Conservation (phyloP, 2,329 filamentous ascomycete genomes). For the Venturia asperata region DNA sequence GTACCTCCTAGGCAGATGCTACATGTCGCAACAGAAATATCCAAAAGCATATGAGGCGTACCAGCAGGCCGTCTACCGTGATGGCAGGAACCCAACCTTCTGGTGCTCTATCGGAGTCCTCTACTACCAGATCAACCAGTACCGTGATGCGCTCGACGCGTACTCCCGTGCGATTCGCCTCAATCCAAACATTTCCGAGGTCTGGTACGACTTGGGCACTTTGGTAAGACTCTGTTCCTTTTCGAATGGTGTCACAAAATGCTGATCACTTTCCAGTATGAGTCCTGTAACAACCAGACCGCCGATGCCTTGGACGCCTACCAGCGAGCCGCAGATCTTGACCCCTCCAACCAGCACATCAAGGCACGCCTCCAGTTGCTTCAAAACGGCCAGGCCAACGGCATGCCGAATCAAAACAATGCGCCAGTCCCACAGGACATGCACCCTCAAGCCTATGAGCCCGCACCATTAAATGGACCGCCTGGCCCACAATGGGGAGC, state of each 20-base stretch:
- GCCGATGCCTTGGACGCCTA: conserved; percentile 94
- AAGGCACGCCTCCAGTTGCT: conserved; percentile 88
- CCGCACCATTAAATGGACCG: conserved; percentile 71
- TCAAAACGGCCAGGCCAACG: conserved; percentile 66
- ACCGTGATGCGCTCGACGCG: conserved; percentile 92
- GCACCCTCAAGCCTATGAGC: conserved; percentile 88
- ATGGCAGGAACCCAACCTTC: conserved; percentile 95
- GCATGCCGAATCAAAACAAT: conserved; percentile 61
- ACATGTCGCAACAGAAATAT: conserved; percentile 99
- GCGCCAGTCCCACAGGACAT: conserved; percentile 93
- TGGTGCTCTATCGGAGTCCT: conserved; percentile 99
- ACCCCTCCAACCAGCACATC: conserved; percentile 89
- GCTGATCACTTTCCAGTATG: conserved; percentile 58
- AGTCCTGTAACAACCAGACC: conserved; percentile 98
- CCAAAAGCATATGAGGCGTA: conserved; percentile 98
- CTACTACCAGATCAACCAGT: conserved; percentile 99
- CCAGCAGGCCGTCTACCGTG: conserved; percentile 96
- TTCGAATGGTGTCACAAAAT: neutral
- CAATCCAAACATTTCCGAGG: conserved; percentile 97
- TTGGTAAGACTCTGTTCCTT: conserved; percentile 53
- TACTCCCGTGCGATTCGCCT: conserved; percentile 94
- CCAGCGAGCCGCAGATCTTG: conserved; percentile 85
- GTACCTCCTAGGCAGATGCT: conserved; percentile 95
- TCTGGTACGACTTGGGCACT: conserved; percentile 97
- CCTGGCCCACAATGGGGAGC: conserved; percentile 86